Evolutionary conservation across 345 rosid genomes (phyloP), one percentile per base, ranked within the genome.

Genomic region (Limnanthes douglasii): DNA sequence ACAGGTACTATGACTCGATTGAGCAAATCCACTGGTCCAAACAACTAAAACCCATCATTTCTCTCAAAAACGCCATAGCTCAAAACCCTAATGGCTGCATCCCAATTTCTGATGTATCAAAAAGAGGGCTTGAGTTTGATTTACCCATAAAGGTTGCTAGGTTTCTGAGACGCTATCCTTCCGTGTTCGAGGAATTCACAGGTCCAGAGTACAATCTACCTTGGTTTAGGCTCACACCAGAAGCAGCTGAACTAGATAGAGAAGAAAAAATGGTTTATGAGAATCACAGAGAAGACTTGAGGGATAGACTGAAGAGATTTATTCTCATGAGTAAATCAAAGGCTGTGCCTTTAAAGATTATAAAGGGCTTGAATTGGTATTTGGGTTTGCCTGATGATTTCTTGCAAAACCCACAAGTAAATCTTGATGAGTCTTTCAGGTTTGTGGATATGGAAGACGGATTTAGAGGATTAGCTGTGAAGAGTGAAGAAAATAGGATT

Each of bases 281-380:
- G 41, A 62, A 65, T 4, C 61, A 57, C 18, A 58, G 51, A 4
- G 79, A 56, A 2, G 88, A 75, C 37, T 49, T 86, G 52, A 39
- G 48, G 18, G 70, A 53, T 12, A 65, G 93, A 47, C 36, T 86
- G 48, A 75, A 35, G 69, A 78, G 66, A 60, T 20, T 86, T 22
- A 54, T 82, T 26, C 53, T 73, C 60, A 75, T 78, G 94, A 78
- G 82, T 46, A 69, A 53, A 50, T 68, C 61, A 5, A 70, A 63
- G 25, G 79, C 56, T 20, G 45, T 86, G 69, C 97, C 94, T 28
- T 21, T 78, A 19, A 82, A 69, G 64, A 78, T 86, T 18, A 52
- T 78, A 31, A 59, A 72, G 41, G 97, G 93, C 21, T 64, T 86
- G 93, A 51, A 52, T 15, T 86, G 97, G 97, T 75, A 75, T 69